Percentiles rank a stretch among this genome's conserved stretches.
phyloP scores from a whole-genome alignment of 345 rosid genomes.

The Citrus unshiu region DNA sequence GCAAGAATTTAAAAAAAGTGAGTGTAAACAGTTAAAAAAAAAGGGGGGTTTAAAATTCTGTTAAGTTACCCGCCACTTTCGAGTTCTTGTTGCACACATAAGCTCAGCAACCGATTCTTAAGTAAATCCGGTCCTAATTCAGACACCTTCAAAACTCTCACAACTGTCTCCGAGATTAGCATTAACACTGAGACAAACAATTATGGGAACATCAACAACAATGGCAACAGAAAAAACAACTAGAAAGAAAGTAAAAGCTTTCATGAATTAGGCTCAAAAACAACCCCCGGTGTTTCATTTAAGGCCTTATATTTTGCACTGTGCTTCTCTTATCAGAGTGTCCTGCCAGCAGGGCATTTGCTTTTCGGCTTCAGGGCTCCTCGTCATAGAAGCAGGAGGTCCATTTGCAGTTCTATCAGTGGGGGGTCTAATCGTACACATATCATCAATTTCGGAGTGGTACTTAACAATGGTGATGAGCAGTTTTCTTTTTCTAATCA shows the following conservation, averaged over 20 bases:
- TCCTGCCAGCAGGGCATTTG: not conserved
- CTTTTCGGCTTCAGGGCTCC: constrained; percentile 17
- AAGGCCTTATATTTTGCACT: constrained; percentile 3
- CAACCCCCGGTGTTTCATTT: constrained; percentile 17
- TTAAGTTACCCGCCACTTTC: constrained; percentile 1
- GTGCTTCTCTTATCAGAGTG: constrained; percentile 11
- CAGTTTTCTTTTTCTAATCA: not conserved
- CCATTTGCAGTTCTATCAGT: not conserved
- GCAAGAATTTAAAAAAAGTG: not conserved
- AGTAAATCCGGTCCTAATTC: not conserved
- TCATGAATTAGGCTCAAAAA: not conserved
- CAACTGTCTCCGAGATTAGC: not conserved
- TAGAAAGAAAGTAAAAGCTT: not conserved
- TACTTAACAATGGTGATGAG: not conserved
- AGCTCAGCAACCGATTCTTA: not conserved
- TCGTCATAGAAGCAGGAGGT: constrained; percentile 27
- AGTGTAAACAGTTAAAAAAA: not conserved
- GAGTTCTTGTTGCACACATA: not conserved
- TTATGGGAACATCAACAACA: not conserved
- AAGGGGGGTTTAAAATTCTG: not conserved
- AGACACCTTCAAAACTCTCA: not conserved
- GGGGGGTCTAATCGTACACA: not conserved
- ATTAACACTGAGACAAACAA: not conserved
- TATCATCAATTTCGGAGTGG: too few species aligned
- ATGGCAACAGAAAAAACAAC: not conserved